Base-by-base conservation (phyloP, 768 basidiomycete genomes). In the Macrolepiota fuliginosa region DNA sequence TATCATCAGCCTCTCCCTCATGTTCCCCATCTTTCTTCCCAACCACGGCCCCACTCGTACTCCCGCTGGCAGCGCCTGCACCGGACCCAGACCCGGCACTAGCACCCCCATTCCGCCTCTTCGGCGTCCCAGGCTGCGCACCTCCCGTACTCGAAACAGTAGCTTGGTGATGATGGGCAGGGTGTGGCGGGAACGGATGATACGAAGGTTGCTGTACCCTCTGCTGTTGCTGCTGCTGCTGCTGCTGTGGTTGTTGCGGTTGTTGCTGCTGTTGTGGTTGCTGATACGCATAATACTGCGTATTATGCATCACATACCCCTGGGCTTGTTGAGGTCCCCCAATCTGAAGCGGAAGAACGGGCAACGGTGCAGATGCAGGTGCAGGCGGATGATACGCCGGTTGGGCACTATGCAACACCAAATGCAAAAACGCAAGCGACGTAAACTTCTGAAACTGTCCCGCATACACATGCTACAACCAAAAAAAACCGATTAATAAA, bases 391-490 rank as follows among this genome's bases (percentile, higher is more conserved):
- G 60, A 19, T 49, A 39, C 22, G 36, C 19, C 10, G 45, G 35
- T 17, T 54, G 53, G 1, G 53, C 35, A 7, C 37, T 76, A 51
- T 77, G 68, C 60, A 75, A 75, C 64, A 83, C 80, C 10, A 90
- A 72, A 70, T 89, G 87, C 9, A 90, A 76, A 73, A 90, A 86
- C 4, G 81, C 75, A 32, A 89, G 79, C 1, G 76, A 71, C 17
- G 73, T 70, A 75, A 88, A 87, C 35, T 66, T 64, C 13, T 74
- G 61, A 66, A 88, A 87, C 12, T 68, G 67, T 1, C 66, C 68
- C 0, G 85, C 84, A 65, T 84, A 86, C 59, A 81, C 79, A 69
- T 88, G 74, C 86, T 87, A 62, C 24, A 27, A 47, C 22, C 5
- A 6, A 37, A 49, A n/a, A n/a, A n/a, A n/a, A n/a, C n/a, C n/a